Conservation (phyloP, 2,329 filamentous ascomycete genomes). For the Cladosporium phlei region DNA sequence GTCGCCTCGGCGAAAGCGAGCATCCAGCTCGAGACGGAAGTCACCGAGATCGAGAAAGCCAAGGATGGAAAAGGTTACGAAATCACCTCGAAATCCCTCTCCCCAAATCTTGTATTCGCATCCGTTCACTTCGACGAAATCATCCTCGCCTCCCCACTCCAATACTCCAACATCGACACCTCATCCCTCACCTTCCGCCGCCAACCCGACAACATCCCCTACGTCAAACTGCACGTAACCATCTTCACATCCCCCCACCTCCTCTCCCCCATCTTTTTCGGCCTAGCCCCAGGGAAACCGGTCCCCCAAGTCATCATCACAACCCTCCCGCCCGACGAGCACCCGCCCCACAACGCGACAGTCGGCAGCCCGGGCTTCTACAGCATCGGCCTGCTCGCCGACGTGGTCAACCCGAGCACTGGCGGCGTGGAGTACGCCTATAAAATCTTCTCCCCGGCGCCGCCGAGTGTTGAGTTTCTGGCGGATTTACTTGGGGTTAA, state of each 20-base stretch:
- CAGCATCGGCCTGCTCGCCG: constrained; percentile 71
- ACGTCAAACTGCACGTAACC: constrained; percentile 82
- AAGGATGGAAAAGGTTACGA: constrained; percentile 1
- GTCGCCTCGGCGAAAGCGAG: constrained; percentile 58
- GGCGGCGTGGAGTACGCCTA: constrained; percentile 52
- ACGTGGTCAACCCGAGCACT: constrained; percentile 49
- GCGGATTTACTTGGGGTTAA: constrained; percentile 45
- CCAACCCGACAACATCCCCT: constrained; percentile 73
- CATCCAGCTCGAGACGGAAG: constrained; percentile 62
- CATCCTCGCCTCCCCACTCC: constrained; percentile 76
- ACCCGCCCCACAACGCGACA: constrained; percentile 48
- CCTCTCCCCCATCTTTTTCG: constrained; percentile 71
- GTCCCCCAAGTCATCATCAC: constrained; percentile 77
- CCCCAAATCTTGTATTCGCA: neutral
- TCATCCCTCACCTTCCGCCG: constrained; percentile 41
- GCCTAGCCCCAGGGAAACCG: constrained; percentile 51
- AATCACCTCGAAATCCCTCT: neutral
- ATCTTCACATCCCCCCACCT: constrained; percentile 73
- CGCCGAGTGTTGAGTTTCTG: constrained; percentile 46
- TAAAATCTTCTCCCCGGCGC: constrained; percentile 60
- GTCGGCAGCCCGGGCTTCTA: constrained; percentile 76
- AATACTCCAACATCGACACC: constrained; percentile 67
- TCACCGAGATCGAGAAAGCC: constrained; percentile 52
- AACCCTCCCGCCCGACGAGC: constrained; percentile 62
- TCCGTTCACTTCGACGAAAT: constrained; percentile 48